A percentile compares a stretch with the other conserved stretches of the same genome.
Conservation (phyloP, 805 yeast genomes). For the Ogataea angusta region DNA sequence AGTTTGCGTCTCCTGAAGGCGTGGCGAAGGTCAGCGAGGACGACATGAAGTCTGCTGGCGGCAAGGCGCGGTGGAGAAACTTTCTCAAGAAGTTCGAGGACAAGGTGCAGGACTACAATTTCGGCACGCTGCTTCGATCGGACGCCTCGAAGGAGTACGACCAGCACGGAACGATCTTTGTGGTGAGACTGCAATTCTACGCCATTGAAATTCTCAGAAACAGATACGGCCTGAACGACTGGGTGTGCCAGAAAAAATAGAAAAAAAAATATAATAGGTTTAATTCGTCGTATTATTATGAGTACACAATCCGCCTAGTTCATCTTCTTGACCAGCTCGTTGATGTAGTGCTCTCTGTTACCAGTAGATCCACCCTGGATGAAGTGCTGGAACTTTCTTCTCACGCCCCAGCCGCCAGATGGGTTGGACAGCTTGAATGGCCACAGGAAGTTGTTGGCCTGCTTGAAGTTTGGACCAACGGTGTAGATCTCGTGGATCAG, state of each 20-base stretch:
- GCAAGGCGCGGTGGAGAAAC: constrained; percentile 88
- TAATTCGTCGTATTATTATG: constrained; percentile 6
- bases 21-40: constrained; percentile 66
- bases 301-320: constrained; percentile 49
- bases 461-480: constrained; percentile 98
- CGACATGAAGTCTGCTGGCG: constrained; percentile 72
- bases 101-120: constrained; percentile 82
- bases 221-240: constrained; percentile 85
- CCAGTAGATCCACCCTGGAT: constrained; percentile 98
- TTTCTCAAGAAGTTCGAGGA: constrained; percentile 82
- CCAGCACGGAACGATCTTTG: constrained; percentile 83
- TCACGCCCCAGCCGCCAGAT: constrained; percentile 96
- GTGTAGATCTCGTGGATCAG: constrained; percentile 94
- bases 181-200: constrained; percentile 88
- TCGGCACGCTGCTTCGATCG: constrained; percentile 89
- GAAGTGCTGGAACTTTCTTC: constrained; percentile 95
- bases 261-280: too few species aligned
- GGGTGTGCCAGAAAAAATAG: constrained; percentile 51
- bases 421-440: constrained; percentile 97
- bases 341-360: constrained; percentile 96
- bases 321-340: constrained; percentile 91
- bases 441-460: constrained; percentile 97
- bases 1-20: constrained; percentile 59
- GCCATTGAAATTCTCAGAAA: constrained; percentile 95
- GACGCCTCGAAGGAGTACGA: constrained; percentile 70